Base-by-base conservation (phyloP, 2,329 filamentous ascomycete genomes). In the Aspergillus sp. region DNA sequence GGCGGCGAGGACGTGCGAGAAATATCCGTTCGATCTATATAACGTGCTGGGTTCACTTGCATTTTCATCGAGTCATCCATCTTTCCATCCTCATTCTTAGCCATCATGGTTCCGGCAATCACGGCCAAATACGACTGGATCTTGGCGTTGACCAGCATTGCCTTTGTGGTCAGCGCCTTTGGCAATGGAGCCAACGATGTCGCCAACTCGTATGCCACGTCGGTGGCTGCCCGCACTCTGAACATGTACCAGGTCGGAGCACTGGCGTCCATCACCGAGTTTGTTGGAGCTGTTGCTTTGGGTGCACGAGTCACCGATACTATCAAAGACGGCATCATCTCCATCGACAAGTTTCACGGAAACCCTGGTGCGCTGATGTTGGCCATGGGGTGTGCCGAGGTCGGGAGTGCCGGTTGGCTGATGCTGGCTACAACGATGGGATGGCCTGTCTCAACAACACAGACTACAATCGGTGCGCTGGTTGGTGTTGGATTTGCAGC, bases 161-260 rank as follows among this genome's bases (percentile, higher is more conserved):
- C 58, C 35, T 60, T 61, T 35, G 47, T 60, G 30, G 53, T 59
- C 47, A 59, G 57, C 40, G 48, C 50, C 13, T 59, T 58, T 34
- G 58, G 58, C 26, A 61, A 61, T 37, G 58, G 58, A 13, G 58
- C 58, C 37, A 61, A 61, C 47, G 74, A 77, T 74, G 74, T 77
- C 47, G 74, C 75, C 60, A 79, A 78, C 57, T 69, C 74, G 0
- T 79, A 76, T 60, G 76, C 76, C 28, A 75, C 73, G 13, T 72
- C 68, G 3, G 73, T 78, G 30, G 74, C 74, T 10, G 75, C 75
- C 4, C 64, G 68, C 27, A 75, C 74, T 32, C 65, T 78, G 53
- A 73, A 72, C 33, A 76, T 78, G 72, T 65, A 68, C 39, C 73
- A 76, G 56, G 75, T 68, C 53, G 75, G 74, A 49, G 55, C 77